Percentiles rank a stretch among this genome's conserved stretches.
Evolutionary conservation across 192 early-diverging fungal genomes (phyloP).

Genomic region (Gonapodya sp.): DNA sequence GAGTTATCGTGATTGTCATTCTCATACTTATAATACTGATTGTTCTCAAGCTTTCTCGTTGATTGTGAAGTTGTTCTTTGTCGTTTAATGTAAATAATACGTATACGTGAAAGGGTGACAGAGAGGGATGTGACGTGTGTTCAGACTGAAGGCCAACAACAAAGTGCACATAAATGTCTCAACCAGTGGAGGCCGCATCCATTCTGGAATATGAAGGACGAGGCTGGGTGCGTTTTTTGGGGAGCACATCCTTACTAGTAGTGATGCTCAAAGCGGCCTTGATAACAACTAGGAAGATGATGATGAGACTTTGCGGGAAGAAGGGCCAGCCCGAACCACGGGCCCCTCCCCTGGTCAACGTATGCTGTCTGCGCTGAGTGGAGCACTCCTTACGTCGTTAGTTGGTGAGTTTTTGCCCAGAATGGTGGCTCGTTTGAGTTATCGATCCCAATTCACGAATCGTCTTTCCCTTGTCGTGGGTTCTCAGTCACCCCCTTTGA

Average conservation of each 20-base stretch:
- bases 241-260: not conserved
- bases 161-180: too few relatives aligned
- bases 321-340: not conserved
- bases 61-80: too few relatives aligned
- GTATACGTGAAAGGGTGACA: too few relatives aligned
- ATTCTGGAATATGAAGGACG: not conserved
- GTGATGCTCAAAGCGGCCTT: not conserved
- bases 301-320: not conserved
- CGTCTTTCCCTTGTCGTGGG: slow-evolving; percentile 10
- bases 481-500: slow-evolving; percentile 71
- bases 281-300: not conserved
- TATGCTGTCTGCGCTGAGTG: slow-evolving; percentile 71
- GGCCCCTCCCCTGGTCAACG: slow-evolving; percentile 40
- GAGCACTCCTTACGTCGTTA: slow-evolving; percentile 72
- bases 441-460: not conserved
- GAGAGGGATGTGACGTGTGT: too few relatives aligned
- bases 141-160: too few relatives aligned
- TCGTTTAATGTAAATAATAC: too few relatives aligned
- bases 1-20: not conserved
- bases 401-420: slow-evolving; percentile 39
- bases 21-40: not conserved
- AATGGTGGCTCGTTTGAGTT: not conserved
- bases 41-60: not conserved
- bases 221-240: not conserved
- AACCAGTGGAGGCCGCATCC: not conserved